Conservation (phyloP, 805 yeast species). For the Tetrapisispora taiwanensis region DNA sequence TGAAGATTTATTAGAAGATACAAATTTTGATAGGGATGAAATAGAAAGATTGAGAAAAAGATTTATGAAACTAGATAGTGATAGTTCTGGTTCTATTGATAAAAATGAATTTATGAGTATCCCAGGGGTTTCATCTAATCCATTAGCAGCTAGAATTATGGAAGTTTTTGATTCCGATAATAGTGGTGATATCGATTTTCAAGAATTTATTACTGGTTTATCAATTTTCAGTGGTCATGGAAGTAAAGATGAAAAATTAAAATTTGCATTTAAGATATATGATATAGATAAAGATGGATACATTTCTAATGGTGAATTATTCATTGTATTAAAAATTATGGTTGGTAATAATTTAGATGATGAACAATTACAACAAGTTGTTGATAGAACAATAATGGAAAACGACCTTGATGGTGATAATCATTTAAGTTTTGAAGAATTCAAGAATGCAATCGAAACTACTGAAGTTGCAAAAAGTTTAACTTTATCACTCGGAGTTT, state of each 20-base stretch:
- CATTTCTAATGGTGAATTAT: slow-evolving; percentile 91
- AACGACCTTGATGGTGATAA: slow-evolving; percentile 87
- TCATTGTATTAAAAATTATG: slow-evolving; percentile 89
- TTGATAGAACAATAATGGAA: slow-evolving; percentile 93
- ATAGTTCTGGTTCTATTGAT: slow-evolving; percentile 86
- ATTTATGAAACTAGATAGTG: slow-evolving; percentile 90
- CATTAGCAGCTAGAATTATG: slow-evolving; percentile 79
- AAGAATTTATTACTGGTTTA: slow-evolving; percentile 80
- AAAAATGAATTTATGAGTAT: slow-evolving; percentile 82
- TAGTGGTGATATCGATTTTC: slow-evolving; percentile 88
- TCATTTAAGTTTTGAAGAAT: slow-evolving; percentile 75
- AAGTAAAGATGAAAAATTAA: slow-evolving; percentile 66
- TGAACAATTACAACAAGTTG: slow-evolving; percentile 85
- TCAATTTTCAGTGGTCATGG: slow-evolving; percentile 85
- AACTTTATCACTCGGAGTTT: slow-evolving; percentile 39
- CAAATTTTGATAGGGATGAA: slow-evolving; percentile 82
- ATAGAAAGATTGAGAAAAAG: slow-evolving; percentile 84
- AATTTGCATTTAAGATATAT: slow-evolving; percentile 85
- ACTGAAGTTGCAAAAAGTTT: slow-evolving; percentile 51
- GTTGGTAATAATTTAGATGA: slow-evolving; percentile 86
- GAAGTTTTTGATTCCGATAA: slow-evolving; percentile 92
- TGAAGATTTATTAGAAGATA: slow-evolving; percentile 68
- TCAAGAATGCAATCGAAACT: slow-evolving; percentile 50
- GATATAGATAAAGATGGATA: slow-evolving; percentile 94
- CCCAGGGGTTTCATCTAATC: slow-evolving; percentile 87